These are phyloP conservation scores for Neofusicoccum parvum DNA, from an alignment of 2,329 filamentous ascomycete species.

Conservation along the genomic window DNA sequence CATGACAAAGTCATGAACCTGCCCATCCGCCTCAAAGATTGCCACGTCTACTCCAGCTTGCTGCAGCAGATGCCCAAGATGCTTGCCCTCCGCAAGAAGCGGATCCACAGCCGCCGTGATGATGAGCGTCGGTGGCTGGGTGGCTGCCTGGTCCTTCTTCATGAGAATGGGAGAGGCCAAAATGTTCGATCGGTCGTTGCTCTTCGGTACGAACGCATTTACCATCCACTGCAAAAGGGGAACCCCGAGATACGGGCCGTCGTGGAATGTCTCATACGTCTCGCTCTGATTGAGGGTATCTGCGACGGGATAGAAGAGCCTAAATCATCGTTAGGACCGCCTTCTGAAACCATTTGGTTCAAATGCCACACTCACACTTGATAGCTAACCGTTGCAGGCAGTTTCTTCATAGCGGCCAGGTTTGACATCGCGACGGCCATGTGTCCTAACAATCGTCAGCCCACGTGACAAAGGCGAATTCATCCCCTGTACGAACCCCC, in stretches of 20 bases:
- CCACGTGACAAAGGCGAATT: background rate
- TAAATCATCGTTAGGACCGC: background rate
- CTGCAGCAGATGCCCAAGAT: conserved; percentile 8
- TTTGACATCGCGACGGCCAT: background rate
- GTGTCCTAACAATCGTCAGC: background rate
- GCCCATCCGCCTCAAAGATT: conserved; percentile 5
- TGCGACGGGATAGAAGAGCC: conserved; percentile 9
- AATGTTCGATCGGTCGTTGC: background rate
- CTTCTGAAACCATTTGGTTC: background rate
- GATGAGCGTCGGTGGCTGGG: conserved; percentile 10
- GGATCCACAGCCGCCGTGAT: conserved; percentile 10
- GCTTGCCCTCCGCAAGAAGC: background rate
- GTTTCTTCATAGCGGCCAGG: background rate
- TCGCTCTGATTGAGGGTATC: background rate
- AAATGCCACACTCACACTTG: background rate
- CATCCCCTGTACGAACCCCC: background rate
- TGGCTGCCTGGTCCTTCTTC: conserved; percentile 4
- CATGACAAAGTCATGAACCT: conserved; percentile 13
- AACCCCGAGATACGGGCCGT: conserved; percentile 1
- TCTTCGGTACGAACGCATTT: conserved; percentile 7
- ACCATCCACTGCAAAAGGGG: conserved; percentile 10
- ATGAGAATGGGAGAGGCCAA: background rate
- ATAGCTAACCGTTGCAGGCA: background rate
- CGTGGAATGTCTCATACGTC: background rate
- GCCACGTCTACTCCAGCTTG: conserved; percentile 7